Evolutionary conservation across 352 stramenopile genomes (phyloP), one percentile per base, ranked within the genome.

Genomic region (Globisporangium middletonii): DNA sequence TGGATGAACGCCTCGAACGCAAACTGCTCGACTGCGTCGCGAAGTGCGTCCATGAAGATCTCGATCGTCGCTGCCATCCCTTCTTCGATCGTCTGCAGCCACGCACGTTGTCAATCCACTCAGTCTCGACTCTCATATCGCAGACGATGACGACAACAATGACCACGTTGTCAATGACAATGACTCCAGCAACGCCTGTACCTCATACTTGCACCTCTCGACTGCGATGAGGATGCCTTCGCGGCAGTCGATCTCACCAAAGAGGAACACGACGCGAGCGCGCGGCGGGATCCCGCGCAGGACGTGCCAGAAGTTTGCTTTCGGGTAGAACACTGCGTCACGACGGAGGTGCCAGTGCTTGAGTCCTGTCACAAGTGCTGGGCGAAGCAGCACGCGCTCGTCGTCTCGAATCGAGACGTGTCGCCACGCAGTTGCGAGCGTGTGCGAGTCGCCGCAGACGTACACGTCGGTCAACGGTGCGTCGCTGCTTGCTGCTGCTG

Each of bases 211-310:
- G 57, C 79, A 90, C 50, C 88, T 87, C 53, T 97, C 84, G 18
- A 97, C 86, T 3, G 89, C 88, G 1, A 87, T 55, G 8, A 97
- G 59, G 42, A 97, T 88, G 18, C 94, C 95, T 69, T 98, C 94
- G 13, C 95, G 77, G 61, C 94, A 98, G 60, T 98, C 95, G 56
- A 98, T 98, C 68, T 98, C 95, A 35, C 95, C 93, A 68, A 98
- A 88, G 42, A 97, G 77, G 44, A 98, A 91, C 23, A 98, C 67
- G 7, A 98, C 87, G 4, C 68, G 71, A 2, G 86, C 73, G 12
- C 71, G 65, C 1, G 16, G 62, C 8, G 86, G 86, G 16, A 94
- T 73, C 12, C 65, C 69, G 1, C 67, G 42, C 16, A 94, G 55
- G 3, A 89, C 75, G 35, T 71, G 74, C 73, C 77, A 91, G 53